These are phyloP conservation scores for Fraxinus excelsior DNA, from an alignment of 257 asterid species.

Conservation along the genomic window DNA sequence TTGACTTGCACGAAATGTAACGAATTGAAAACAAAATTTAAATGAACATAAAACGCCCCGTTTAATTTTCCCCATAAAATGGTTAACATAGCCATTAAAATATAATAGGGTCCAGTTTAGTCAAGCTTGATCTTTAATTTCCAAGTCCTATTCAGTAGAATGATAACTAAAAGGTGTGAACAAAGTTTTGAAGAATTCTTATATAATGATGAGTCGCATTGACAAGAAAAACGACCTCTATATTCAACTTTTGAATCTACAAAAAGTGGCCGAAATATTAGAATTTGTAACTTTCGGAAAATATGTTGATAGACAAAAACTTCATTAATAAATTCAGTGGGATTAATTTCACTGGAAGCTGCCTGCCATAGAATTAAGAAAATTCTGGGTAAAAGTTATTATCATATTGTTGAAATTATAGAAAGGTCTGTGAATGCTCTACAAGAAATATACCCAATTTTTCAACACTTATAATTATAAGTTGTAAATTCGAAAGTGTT, in stretches of 20 bases:
- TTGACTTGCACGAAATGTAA: too few relatives aligned
- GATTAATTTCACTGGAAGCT: not conserved
- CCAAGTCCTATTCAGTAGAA: not conserved
- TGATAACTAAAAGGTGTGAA: slow-evolving; percentile 9
- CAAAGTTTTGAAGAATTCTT: not conserved
- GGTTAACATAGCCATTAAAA: too few relatives aligned
- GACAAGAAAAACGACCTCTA: not conserved
- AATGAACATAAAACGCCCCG: too few relatives aligned
- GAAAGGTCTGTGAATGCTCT: slow-evolving; percentile 8
- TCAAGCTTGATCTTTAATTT: not conserved
- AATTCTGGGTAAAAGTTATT: not conserved
- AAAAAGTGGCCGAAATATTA: slow-evolving; percentile 37
- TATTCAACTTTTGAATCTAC: slow-evolving; percentile 11
- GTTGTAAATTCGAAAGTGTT: not conserved
- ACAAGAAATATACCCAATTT: slow-evolving; percentile 13
- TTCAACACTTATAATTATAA: not conserved
- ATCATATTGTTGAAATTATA: not conserved
- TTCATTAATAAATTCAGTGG: not conserved
- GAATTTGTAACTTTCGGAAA: slow-evolving; percentile 25
- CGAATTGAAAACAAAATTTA: too few relatives aligned
- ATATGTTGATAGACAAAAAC: not conserved
- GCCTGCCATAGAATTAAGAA: not conserved
- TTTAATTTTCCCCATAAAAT: too few relatives aligned
- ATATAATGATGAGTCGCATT: slow-evolving; percentile 19
- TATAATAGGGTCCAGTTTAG: too few relatives aligned